A percentile compares a stretch with the other conserved stretches of the same genome.
phyloP scores from a whole-genome alignment of 2,329 filamentous ascomycete species.

The Tolypocladium paradoxum region DNA sequence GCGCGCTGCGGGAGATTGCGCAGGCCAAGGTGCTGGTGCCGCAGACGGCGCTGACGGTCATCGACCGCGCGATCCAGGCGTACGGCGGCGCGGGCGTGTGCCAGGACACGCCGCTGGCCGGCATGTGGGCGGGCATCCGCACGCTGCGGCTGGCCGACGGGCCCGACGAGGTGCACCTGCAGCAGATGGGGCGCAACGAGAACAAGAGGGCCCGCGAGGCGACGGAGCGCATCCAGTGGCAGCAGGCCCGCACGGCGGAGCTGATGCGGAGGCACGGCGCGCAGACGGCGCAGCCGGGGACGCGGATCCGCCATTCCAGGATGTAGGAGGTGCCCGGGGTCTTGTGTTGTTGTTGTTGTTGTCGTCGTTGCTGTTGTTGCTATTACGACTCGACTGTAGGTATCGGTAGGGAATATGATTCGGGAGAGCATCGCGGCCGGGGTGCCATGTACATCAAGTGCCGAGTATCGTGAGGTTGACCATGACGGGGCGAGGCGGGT shows the following conservation, averaged over 20 bases:
- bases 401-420: background rate
- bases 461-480: background rate
- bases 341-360: conserved; percentile 1
- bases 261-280: conserved; percentile 50
- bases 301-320: conserved; percentile 38
- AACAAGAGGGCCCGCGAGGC: conserved; percentile 57
- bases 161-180: conserved; percentile 87
- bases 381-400: background rate
- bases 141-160: conserved; percentile 85
- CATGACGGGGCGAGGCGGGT: background rate
- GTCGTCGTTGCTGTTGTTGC: too few species aligned
- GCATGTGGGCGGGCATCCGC: conserved; percentile 69
- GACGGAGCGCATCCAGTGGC: conserved; percentile 49
- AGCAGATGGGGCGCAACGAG: conserved; percentile 73
- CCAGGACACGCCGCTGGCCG: conserved; percentile 87
- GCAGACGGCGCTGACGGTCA: conserved; percentile 68
- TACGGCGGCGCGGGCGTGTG: conserved; percentile 85
- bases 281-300: conserved; percentile 36
- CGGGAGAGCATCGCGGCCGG: background rate
- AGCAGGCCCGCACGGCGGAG: conserved; percentile 54
- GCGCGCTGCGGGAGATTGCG: conserved; percentile 84
- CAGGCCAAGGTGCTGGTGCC: conserved; percentile 91
- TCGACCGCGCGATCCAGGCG: conserved; percentile 88
- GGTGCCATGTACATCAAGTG: background rate
- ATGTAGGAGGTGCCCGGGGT: conserved; percentile 22